Conservation (phyloP, 1,139 yeast species). For the Debaryomyces coudertii region DNA sequence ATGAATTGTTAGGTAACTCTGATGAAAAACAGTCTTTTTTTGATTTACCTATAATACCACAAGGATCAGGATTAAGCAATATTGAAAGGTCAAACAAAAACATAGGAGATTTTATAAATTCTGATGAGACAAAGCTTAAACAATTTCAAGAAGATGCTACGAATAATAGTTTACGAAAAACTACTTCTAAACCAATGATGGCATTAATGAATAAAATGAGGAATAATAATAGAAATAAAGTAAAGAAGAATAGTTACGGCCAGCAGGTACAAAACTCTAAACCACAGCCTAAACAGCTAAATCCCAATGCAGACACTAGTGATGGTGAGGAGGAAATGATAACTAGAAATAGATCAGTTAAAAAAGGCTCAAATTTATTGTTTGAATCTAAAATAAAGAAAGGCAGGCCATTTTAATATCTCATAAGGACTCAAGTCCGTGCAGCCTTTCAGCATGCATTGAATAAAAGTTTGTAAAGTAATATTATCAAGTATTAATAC, state of each 20-base stretch:
- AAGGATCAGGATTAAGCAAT: constrained; percentile 34
- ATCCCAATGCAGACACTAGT: constrained; percentile 4
- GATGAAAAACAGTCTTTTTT: constrained; percentile 25
- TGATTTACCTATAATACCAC: constrained; percentile 48
- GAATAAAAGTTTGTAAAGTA: background rate
- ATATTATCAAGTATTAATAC: constrained; percentile 7
- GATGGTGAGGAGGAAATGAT: constrained; percentile 21
- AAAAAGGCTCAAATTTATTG: constrained; percentile 19
- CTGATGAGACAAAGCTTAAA: constrained; percentile 15
- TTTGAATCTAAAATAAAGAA: constrained; percentile 19
- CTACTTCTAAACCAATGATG: constrained; percentile 38
- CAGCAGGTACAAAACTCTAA: background rate
- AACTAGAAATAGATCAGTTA: constrained; percentile 18
- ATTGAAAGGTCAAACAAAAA: constrained; percentile 14
- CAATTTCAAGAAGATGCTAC: constrained; percentile 2
- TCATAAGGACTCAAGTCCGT: background rate
- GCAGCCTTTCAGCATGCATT: background rate
- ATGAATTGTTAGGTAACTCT: background rate
- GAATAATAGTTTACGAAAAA: constrained; percentile 12
- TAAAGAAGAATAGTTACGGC: constrained; percentile 7
- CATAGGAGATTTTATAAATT: constrained; percentile 38
- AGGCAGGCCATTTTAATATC: constrained; percentile 25
- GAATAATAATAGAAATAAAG: constrained; percentile 27
- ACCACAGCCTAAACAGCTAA: background rate
- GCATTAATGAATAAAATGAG: constrained; percentile 52